phyloP scores from a whole-genome alignment of 441 rosid genomes.

The Erodium trifolium region DNA sequence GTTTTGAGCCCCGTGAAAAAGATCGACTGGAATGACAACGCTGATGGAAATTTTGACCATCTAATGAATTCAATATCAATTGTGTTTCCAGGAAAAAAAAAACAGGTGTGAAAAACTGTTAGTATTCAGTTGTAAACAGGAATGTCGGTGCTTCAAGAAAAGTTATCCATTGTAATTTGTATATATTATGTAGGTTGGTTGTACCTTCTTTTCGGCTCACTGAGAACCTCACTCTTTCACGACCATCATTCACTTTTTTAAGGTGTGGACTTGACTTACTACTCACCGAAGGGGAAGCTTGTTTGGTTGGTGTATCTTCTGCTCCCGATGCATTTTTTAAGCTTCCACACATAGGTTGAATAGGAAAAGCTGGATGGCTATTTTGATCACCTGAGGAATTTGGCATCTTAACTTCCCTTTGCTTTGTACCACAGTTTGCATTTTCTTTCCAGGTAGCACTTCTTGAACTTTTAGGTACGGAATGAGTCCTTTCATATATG shows the following conservation, averaged over 20 bases:
- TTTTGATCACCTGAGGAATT: background rate
- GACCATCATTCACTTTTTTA: background rate
- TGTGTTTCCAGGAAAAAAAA: background rate
- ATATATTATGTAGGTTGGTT: background rate
- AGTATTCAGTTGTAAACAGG: background rate
- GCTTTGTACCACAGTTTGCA: background rate
- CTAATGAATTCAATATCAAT: background rate
- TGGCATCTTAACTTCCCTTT: background rate
- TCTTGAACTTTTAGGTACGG: background rate
- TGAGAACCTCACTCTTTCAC: background rate
- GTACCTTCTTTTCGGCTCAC: background rate
- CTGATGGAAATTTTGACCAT: too few relatives aligned
- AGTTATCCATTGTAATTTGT: background rate
- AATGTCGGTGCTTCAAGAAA: too few relatives aligned
- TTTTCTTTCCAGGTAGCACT: background rate
- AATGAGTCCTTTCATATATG: background rate
- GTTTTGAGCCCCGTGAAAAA: too few relatives aligned
- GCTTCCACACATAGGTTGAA: background rate
- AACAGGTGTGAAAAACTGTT: background rate
- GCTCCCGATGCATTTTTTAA: too few relatives aligned
- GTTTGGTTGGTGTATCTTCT: background rate
- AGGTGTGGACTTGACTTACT: background rate
- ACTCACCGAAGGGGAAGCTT: background rate
- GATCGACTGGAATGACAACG: too few relatives aligned
- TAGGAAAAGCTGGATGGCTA: background rate